phyloP scores from a whole-genome alignment of 2,329 filamentous ascomycete species.

The Xylariaceae sp. region DNA sequence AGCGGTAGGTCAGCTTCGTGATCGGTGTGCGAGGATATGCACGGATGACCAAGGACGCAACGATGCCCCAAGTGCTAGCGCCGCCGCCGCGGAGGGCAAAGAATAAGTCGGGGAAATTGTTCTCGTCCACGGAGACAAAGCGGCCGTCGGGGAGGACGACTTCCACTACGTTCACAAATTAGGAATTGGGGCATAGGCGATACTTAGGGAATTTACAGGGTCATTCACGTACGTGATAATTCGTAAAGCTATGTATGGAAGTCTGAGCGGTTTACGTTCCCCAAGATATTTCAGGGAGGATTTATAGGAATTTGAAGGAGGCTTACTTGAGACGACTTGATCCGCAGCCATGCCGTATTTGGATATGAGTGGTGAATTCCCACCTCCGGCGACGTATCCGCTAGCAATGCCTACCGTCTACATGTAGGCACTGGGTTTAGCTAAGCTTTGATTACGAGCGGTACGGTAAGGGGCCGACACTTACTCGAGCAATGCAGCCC shows the following conservation, averaged over 20 bases:
- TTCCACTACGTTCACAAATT: slow-evolving; percentile 34
- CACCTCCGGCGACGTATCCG: slow-evolving; percentile 51
- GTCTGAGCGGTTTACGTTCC: too few relatives aligned
- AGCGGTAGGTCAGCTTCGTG: slow-evolving; percentile 37
- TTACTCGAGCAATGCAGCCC: slow-evolving; percentile 50
- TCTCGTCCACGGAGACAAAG: slow-evolving; percentile 44
- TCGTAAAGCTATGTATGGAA: too few relatives aligned
- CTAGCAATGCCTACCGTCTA: slow-evolving; percentile 52
- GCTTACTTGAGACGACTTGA: slow-evolving; percentile 44
- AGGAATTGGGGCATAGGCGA: too few relatives aligned
- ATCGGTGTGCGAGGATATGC: slow-evolving; percentile 40
- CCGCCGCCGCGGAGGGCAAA: slow-evolving; percentile 53
- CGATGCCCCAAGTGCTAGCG: slow-evolving; percentile 46
- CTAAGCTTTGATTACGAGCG: neutral
- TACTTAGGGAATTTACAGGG: too few relatives aligned
- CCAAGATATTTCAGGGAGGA: too few relatives aligned
- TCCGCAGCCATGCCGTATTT: slow-evolving; percentile 53
- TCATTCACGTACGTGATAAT: too few relatives aligned
- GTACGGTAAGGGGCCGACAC: neutral
- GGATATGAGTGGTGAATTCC: slow-evolving; percentile 53
- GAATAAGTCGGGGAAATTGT: slow-evolving; percentile 49
- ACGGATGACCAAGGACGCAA: slow-evolving; percentile 42
- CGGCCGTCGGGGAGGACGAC: slow-evolving; percentile 49
- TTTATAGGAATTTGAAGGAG: too few relatives aligned
- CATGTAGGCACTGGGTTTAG: slow-evolving; percentile 7